Evolutionary conservation across 352 stramenopile genomes (phyloP).

Genomic region (Pythium oligandrum): DNA sequence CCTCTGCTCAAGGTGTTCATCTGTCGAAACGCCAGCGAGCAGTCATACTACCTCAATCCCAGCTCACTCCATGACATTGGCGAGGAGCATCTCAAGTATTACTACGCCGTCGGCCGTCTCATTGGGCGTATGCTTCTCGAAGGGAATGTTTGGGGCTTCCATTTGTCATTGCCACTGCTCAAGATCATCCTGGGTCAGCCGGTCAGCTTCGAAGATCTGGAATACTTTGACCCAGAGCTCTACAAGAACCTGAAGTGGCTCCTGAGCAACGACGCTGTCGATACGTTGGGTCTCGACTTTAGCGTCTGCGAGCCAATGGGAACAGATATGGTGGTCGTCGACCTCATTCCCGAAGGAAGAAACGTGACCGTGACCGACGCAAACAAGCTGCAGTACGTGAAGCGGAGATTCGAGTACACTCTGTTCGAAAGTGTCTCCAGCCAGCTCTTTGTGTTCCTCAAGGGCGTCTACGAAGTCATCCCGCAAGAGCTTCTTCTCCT

Average conservation of each 20-base stretch:
- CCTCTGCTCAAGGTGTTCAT: constrained; percentile 44
- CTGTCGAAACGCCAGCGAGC: constrained; percentile 50
- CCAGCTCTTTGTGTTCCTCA: constrained; percentile 63
- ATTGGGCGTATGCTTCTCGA: constrained; percentile 73
- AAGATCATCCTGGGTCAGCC: constrained; percentile 97
- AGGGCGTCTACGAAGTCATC: constrained; percentile 95
- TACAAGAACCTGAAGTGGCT: constrained; percentile 56
- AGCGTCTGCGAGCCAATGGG: constrained; percentile 20
- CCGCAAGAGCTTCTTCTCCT: constrained; percentile 90
- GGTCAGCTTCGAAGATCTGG: constrained; percentile 91
- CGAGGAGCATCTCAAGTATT: constrained; percentile 61
- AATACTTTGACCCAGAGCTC: constrained; percentile 56
- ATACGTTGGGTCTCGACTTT: constrained; percentile 55
- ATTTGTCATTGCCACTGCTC: constrained; percentile 93
- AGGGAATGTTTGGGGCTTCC: constrained; percentile 88
- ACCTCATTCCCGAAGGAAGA: constrained; percentile 25
- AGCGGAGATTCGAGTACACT: constrained; percentile 60
- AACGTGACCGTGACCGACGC: constrained; percentile 88
- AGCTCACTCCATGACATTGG: constrained; percentile 45
- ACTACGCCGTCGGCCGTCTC: constrained; percentile 51
- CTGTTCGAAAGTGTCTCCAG: constrained; percentile 49
- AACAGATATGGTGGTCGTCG: constrained; percentile 19
- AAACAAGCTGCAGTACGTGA: constrained; percentile 92
- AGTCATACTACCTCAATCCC: constrained; percentile 58
- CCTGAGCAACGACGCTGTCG: constrained; percentile 44